Conservation (phyloP, 352 stramenopile genomes). For the Thraustochytrium sp. region DNA sequence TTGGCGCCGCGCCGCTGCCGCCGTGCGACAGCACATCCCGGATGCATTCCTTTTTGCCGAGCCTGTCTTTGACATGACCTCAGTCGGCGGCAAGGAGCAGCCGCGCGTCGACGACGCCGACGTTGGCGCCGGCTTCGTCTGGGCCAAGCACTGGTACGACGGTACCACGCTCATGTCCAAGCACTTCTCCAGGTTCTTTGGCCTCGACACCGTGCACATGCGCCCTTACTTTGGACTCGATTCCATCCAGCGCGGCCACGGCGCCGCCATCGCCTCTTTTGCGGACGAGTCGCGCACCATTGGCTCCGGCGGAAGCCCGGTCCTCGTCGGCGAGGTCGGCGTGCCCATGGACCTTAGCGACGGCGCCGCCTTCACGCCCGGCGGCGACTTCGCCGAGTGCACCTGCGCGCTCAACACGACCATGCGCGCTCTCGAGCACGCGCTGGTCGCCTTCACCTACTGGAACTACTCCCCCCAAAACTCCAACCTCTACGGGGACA, state of each 20-base stretch:
- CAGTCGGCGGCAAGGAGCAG: neutral
- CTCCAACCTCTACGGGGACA: slow-evolving; percentile 48
- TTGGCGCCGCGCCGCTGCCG: slow-evolving; percentile 44
- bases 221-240: neutral
- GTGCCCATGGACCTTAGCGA: slow-evolving; percentile 49
- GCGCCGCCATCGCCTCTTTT: slow-evolving; percentile 25
- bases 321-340: slow-evolving; percentile 51
- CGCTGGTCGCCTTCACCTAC: neutral
- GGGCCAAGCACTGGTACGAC: slow-evolving; percentile 80
- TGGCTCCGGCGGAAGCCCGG: slow-evolving; percentile 43
- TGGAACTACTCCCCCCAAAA: slow-evolving; percentile 48
- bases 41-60: slow-evolving; percentile 70
- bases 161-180: slow-evolving; percentile 69
- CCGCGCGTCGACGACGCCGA: slow-evolving; percentile 24
- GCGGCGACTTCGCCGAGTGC: slow-evolving; percentile 56
- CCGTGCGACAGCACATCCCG: slow-evolving; percentile 63
- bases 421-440: slow-evolving; percentile 16
- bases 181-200: slow-evolving; percentile 37
- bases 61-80: slow-evolving; percentile 45
- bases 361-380: slow-evolving; percentile 44
- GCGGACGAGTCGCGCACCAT: slow-evolving; percentile 36
- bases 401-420: slow-evolving; percentile 53
- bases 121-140: slow-evolving; percentile 47
- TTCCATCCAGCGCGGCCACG: slow-evolving; percentile 15
- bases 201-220: slow-evolving; percentile 39